Conservation (phyloP, 1,284 basidiomycete genomes). For the Ganoderma sinense region DNA sequence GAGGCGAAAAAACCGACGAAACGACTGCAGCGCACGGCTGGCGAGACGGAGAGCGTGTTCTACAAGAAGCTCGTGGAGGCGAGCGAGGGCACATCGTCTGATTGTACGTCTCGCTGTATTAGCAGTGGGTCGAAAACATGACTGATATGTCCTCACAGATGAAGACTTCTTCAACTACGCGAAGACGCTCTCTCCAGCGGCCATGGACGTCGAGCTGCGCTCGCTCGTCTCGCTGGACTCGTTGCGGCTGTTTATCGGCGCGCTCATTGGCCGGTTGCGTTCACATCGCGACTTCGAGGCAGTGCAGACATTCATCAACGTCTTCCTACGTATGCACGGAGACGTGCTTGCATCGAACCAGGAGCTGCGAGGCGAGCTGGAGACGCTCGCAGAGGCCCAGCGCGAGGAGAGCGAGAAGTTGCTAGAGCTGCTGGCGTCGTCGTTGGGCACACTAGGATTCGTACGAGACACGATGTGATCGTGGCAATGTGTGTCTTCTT, state of each 20-base stretch:
- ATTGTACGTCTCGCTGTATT: slow-evolving; percentile 63
- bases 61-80: slow-evolving; percentile 66
- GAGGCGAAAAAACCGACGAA: slow-evolving; percentile 56
- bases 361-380: slow-evolving; percentile 67
- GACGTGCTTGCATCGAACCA: slow-evolving; percentile 79
- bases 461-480: slow-evolving; percentile 57
- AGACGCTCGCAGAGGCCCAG: slow-evolving; percentile 69
- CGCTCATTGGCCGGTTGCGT: slow-evolving; percentile 76
- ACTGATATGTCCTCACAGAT: slow-evolving; percentile 52
- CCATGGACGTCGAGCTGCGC: slow-evolving; percentile 91
- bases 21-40: slow-evolving; percentile 61
- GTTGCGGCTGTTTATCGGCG: slow-evolving; percentile 76
- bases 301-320: slow-evolving; percentile 88
- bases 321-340: slow-evolving; percentile 87
- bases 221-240: slow-evolving; percentile 75
- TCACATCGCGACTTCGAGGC: slow-evolving; percentile 95
- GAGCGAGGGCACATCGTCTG: slow-evolving; percentile 56
- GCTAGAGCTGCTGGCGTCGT: slow-evolving; percentile 73
- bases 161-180: slow-evolving; percentile 87
- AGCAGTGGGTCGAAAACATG: not conserved
- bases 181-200: slow-evolving; percentile 90
- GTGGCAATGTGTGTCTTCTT: not conserved
- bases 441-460: slow-evolving; percentile 77
- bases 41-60: slow-evolving; percentile 78
- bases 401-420: slow-evolving; percentile 77